These are phyloP conservation scores for Ophiocordyceps camponoti-saundersi DNA, from an alignment of 2,329 filamentous ascomycete species.

Conservation along the genomic window DNA sequence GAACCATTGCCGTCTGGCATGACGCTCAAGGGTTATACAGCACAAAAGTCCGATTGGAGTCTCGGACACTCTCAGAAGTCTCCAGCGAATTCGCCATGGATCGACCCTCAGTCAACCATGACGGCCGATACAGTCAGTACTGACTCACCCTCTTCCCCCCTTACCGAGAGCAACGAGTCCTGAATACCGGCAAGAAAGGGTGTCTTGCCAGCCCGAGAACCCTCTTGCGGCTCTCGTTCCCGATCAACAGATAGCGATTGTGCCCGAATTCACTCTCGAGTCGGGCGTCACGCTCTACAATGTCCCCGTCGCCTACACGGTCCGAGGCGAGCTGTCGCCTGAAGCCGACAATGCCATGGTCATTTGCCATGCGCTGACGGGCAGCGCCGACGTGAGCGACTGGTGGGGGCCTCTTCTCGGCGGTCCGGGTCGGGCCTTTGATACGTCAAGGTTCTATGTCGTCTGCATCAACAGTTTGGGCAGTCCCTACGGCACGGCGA, in stretches of 20 bases:
- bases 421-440: constrained; percentile 62
- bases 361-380: constrained; percentile 71
- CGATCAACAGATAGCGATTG: constrained; percentile 70
- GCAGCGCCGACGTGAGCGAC: constrained; percentile 68
- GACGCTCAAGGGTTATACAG: too few relatives aligned
- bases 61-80: too few relatives aligned
- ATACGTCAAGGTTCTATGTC: constrained; percentile 69
- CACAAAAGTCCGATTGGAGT: too few relatives aligned
- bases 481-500: constrained; percentile 75
- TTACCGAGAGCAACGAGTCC: constrained; percentile 20
- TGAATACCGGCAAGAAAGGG: constrained; percentile 53
- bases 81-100: too few relatives aligned
- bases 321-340: constrained; percentile 41
- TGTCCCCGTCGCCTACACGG: constrained; percentile 53
- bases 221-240: constrained; percentile 76
- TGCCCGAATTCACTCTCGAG: constrained; percentile 84
- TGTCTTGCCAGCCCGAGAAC: constrained; percentile 65
- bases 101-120: constrained; percentile 4
- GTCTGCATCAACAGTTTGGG: constrained; percentile 76
- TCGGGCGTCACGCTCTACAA: constrained; percentile 74
- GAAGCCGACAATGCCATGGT: constrained; percentile 52
- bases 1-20: too few relatives aligned
- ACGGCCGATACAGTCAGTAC: constrained; percentile 13
- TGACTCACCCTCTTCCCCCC: not conserved
- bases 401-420: constrained; percentile 80